phyloP scores from a whole-genome alignment of 352 stramenopile genomes.

The Phytophthora pinifolia region DNA sequence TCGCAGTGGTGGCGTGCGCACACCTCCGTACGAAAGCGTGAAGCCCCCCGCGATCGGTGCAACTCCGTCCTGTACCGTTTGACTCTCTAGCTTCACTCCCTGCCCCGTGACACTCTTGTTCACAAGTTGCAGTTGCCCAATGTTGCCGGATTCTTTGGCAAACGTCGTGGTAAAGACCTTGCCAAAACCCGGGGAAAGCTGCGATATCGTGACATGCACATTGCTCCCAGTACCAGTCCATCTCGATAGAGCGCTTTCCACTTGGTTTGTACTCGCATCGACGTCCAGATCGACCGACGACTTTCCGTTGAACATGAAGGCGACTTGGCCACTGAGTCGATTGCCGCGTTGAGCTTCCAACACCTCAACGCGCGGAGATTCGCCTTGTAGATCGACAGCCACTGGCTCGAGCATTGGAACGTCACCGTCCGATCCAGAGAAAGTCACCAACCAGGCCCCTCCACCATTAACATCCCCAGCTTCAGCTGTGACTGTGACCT shows the following conservation, averaged over 20 bases:
- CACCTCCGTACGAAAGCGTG: constrained; percentile 43
- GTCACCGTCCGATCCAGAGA: constrained; percentile 34
- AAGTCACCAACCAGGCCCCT: constrained; percentile 46
- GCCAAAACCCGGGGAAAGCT: constrained; percentile 14
- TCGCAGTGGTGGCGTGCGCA: constrained; percentile 54
- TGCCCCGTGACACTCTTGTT: constrained; percentile 22
- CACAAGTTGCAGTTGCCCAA: constrained; percentile 25
- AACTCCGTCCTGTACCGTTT: constrained; percentile 43
- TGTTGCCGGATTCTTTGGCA: constrained; percentile 19
- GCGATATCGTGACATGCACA: constrained; percentile 1
- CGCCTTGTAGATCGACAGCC: constrained; percentile 22
- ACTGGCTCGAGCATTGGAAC: constrained; percentile 28
- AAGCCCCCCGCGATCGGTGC: constrained; percentile 49
- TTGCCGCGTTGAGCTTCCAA: constrained; percentile 34
- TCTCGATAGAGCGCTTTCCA: constrained; percentile 16
- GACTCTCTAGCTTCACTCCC: constrained; percentile 22
- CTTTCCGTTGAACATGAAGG: constrained; percentile 9
- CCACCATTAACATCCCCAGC: constrained; percentile 31
- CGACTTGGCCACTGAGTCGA: constrained; percentile 30
- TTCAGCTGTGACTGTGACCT: constrained; percentile 28
- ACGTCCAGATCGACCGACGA: constrained; percentile 25
- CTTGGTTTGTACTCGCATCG: constrained; percentile 15
- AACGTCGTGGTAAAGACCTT: constrained; percentile 35
- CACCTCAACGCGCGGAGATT: constrained; percentile 18
- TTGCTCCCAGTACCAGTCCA: not conserved